phyloP scores from a whole-genome alignment of 306 rosid species.

The Ziziphus jujuba region DNA sequence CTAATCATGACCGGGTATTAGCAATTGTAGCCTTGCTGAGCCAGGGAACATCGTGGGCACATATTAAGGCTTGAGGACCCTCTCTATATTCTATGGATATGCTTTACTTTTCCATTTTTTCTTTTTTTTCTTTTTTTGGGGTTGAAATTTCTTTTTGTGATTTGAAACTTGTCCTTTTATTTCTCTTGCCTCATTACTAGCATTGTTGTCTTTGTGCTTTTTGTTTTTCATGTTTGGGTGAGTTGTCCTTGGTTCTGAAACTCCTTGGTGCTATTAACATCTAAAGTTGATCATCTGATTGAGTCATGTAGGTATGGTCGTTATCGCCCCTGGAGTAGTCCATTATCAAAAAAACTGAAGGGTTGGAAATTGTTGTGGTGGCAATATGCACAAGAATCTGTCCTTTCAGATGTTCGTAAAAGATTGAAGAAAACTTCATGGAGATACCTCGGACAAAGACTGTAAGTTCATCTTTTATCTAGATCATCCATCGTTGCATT shows the following conservation, averaged over 20 bases:
- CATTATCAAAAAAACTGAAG: constrained; percentile 49
- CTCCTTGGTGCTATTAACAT: constrained; percentile 6
- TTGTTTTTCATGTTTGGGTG: no score
- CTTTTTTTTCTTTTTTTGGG: no score
- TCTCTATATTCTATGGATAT: no score
- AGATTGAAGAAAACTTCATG: constrained; percentile 81
- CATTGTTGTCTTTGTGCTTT: no score
- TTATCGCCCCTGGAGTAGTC: constrained; percentile 81
- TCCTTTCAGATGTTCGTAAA: constrained; percentile 79
- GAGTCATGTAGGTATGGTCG: constrained; percentile 71
- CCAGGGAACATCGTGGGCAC: no score
- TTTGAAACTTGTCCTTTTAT: no score
- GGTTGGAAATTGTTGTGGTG: constrained; percentile 90
- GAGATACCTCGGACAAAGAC: constrained; percentile 81
- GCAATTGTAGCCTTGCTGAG: no score
- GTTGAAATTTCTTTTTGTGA: no score
- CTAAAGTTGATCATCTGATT: constrained; percentile 22
- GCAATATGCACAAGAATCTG: constrained; percentile 90
- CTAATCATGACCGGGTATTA: no score
- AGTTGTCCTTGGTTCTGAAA: not conserved
- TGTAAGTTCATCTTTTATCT: constrained; percentile 51
- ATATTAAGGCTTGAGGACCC: no score
- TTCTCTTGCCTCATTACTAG: no score
- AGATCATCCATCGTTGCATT: not conserved
- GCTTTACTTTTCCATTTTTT: no score